Evolutionary conservation across 257 asterid species (phyloP).

Genomic region (Coffea eugenioides): DNA sequence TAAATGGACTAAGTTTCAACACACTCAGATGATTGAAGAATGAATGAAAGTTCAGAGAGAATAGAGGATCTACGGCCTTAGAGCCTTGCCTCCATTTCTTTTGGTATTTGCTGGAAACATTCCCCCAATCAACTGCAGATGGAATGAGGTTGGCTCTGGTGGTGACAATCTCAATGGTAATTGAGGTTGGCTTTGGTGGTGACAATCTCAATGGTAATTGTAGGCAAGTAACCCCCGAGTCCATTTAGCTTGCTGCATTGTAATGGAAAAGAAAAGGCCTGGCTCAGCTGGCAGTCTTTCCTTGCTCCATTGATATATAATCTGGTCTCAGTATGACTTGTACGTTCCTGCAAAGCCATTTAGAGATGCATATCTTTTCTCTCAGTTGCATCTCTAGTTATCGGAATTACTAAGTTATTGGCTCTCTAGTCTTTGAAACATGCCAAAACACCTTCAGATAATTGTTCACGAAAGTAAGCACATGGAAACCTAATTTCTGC

Average conservation of each 20-base stretch:
- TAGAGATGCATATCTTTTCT: too few relatives aligned
- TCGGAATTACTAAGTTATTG: too few relatives aligned
- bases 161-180: slow-evolving; percentile 62
- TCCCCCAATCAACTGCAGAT: slow-evolving; percentile 49
- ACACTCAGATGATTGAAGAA: slow-evolving; percentile 50
- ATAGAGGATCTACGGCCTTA: slow-evolving; percentile 41
- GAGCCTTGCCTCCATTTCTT: slow-evolving; percentile 46
- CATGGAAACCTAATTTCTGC: too few relatives aligned
- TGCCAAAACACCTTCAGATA: too few relatives aligned
- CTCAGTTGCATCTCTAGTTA: too few relatives aligned
- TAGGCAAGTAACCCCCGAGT: slow-evolving; percentile 50
- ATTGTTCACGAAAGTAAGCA: too few relatives aligned
- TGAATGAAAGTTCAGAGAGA: slow-evolving; percentile 64
- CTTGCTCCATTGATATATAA: slow-evolving; percentile 53
- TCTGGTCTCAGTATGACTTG: slow-evolving; percentile 58
- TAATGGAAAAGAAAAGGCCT: slow-evolving; percentile 76
- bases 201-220: slow-evolving; percentile 62
- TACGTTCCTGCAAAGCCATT: slow-evolving; percentile 16
- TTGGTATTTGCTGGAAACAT: slow-evolving; percentile 55
- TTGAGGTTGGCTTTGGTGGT: slow-evolving; percentile 51
- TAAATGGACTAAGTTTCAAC: slow-evolving; percentile 45
- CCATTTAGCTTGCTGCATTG: slow-evolving; percentile 67
- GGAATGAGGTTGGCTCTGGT: slow-evolving; percentile 55
- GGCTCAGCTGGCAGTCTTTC: slow-evolving; percentile 41
- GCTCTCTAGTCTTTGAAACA: too few relatives aligned